Percentiles rank a stretch among this genome's conserved stretches.
These are phyloP conservation scores for Ocimum tenuiflorum DNA, from an alignment of 257 asterid genomes.

Conservation along the genomic window DNA sequence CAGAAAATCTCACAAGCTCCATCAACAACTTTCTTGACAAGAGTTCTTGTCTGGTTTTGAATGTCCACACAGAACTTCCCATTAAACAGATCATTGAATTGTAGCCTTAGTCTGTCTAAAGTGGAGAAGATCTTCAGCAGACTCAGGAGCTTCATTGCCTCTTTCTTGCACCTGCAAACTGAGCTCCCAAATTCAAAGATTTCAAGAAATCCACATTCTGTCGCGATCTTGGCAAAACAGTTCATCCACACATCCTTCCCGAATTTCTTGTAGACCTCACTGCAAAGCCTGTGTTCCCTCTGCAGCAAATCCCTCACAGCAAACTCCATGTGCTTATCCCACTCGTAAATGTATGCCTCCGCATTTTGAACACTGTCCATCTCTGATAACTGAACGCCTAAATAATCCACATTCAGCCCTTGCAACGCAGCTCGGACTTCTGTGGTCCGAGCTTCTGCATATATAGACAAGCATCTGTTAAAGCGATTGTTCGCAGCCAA, in stretches of 20 bases:
- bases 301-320: slow-evolving; percentile 49
- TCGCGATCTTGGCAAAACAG: slow-evolving; percentile 56
- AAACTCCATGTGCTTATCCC: slow-evolving; percentile 67
- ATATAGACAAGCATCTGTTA: slow-evolving; percentile 42
- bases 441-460: slow-evolving; percentile 43
- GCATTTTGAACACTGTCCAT: slow-evolving; percentile 42
- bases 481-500: slow-evolving; percentile 40
- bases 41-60: slow-evolving; percentile 54
- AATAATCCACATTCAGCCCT: slow-evolving; percentile 38
- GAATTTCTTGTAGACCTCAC: slow-evolving; percentile 32
- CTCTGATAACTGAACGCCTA: slow-evolving; percentile 49
- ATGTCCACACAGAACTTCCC: slow-evolving; percentile 50
- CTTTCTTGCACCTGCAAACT: slow-evolving; percentile 58
- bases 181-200: slow-evolving; percentile 49
- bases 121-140: slow-evolving; percentile 61
- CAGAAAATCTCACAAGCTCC: slow-evolving; percentile 59
- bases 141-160: slow-evolving; percentile 70
- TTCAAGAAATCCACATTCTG: slow-evolving; percentile 46
- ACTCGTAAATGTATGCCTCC: slow-evolving; percentile 45
- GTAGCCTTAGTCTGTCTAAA: slow-evolving; percentile 50
- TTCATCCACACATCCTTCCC: slow-evolving; percentile 43
- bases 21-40: slow-evolving; percentile 57
- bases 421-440: slow-evolving; percentile 36
- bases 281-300: slow-evolving; percentile 57
- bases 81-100: slow-evolving; percentile 62